Evolutionary conservation across 2,329 filamentous ascomycete species (phyloP).

Genomic region (Venturiaceae sp.): DNA sequence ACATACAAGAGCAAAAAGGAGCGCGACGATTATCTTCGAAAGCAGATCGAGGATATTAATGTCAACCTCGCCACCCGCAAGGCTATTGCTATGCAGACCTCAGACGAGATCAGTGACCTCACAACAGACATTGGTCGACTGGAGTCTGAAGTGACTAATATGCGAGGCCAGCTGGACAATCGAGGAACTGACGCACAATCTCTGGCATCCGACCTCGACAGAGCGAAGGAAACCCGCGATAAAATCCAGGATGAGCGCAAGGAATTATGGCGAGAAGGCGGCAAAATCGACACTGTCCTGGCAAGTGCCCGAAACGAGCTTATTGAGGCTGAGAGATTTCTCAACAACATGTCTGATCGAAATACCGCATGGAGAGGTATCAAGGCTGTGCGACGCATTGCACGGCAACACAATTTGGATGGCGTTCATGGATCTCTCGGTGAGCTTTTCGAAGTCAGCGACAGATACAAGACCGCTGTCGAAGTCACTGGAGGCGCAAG

Average conservation of each 20-base stretch:
- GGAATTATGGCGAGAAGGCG: slow-evolving; percentile 78
- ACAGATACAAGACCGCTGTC: slow-evolving; percentile 77
- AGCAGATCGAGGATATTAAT: slow-evolving; percentile 73
- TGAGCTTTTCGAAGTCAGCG: slow-evolving; percentile 80
- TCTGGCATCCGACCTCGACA: slow-evolving; percentile 63
- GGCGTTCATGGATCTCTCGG: slow-evolving; percentile 90
- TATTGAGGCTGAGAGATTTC: slow-evolving; percentile 63
- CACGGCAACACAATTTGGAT: slow-evolving; percentile 65
- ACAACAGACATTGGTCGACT: slow-evolving; percentile 61
- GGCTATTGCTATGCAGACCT: slow-evolving; percentile 72
- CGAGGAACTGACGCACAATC: slow-evolving; percentile 65
- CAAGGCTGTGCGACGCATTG: slow-evolving; percentile 75
- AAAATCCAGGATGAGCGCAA: slow-evolving; percentile 79
- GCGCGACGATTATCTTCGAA: slow-evolving; percentile 71
- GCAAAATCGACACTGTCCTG: slow-evolving; percentile 71
- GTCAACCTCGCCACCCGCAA: slow-evolving; percentile 69
- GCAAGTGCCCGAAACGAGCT: slow-evolving; percentile 67
- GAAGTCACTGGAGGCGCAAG: slow-evolving; percentile 90
- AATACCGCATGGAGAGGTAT: slow-evolving; percentile 71
- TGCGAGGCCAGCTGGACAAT: slow-evolving; percentile 67
- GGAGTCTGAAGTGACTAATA: slow-evolving; percentile 60
- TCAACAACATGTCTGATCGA: slow-evolving; percentile 81
- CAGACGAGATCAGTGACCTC: slow-evolving; percentile 69
- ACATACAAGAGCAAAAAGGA: slow-evolving; percentile 84
- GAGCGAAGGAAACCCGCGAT: slow-evolving; percentile 69